A percentile compares a stretch with the other conserved stretches of the same genome.
phyloP scores from a whole-genome alignment of 2,329 filamentous ascomycete genomes.

The Monosporascus sp. region DNA sequence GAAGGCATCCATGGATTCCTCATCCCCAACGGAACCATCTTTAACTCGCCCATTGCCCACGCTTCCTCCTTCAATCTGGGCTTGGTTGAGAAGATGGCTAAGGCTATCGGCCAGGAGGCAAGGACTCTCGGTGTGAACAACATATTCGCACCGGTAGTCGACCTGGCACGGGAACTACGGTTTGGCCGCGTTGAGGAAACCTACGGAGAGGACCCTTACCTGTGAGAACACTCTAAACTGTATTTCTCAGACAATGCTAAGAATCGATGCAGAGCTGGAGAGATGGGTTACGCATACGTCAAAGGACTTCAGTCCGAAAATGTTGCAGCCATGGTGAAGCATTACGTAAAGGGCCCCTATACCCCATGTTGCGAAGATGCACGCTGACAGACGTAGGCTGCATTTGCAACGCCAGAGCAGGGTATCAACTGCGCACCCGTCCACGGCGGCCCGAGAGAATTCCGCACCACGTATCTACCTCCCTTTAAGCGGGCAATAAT shows the following conservation, averaged over 20 bases:
- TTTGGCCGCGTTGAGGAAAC: conserved; percentile 72
- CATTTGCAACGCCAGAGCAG: conserved; percentile 64
- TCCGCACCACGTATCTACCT: conserved; percentile 52
- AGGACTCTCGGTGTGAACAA: conserved; percentile 66
- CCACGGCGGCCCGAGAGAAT: conserved; percentile 48
- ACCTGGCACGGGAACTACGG: conserved; percentile 65
- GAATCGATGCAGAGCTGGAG: conserved; percentile 42
- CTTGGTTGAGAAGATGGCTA: conserved; percentile 61
- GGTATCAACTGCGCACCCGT: conserved; percentile 63
- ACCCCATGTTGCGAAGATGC: not conserved
- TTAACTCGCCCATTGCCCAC: conserved; percentile 70
- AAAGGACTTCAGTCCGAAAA: conserved; percentile 58
- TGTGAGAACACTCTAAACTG: conserved; percentile 31
- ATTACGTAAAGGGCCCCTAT: conserved; percentile 48
- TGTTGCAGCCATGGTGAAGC: conserved; percentile 69
- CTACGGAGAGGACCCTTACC: conserved; percentile 62
- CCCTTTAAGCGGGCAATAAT: conserved; percentile 66
- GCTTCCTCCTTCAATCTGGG: conserved; percentile 66
- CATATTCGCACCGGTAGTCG: conserved; percentile 65
- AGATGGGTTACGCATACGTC: conserved; percentile 56
- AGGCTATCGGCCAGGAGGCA: conserved; percentile 60
- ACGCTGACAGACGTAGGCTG: conserved; percentile 35
- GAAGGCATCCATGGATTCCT: conserved; percentile 72
- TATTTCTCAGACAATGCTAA: conserved; percentile 3
- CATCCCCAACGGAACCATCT: conserved; percentile 69